Conservation (phyloP, 129 eudicot genomes). For the Kitagawia praeruptora region DNA sequence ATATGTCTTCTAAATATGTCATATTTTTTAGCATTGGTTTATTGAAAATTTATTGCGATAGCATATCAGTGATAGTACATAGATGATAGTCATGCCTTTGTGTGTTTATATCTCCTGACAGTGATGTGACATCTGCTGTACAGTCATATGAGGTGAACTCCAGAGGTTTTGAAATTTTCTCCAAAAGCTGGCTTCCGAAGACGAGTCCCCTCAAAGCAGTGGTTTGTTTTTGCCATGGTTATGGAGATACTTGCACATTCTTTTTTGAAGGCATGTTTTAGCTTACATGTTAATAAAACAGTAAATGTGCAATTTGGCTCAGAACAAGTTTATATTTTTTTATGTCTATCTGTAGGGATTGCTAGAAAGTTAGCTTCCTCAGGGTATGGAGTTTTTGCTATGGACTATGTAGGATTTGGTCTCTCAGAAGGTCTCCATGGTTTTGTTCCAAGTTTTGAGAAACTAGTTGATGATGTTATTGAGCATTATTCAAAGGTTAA, state of each 20-base stretch:
- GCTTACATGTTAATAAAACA: conserved; percentile 10
- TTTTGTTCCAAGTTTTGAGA: conserved; percentile 61
- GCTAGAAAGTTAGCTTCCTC: conserved; percentile 73
- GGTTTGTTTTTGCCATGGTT: conserved; percentile 83
- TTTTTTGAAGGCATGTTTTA: conserved; percentile 75
- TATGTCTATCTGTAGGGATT: conserved; percentile 41
- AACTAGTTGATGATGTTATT: conserved; percentile 59
- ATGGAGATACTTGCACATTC: conserved; percentile 93
- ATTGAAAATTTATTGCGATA: not conserved
- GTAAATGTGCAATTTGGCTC: not conserved
- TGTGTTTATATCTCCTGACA: conserved; percentile 10
- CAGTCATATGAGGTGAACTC: conserved; percentile 83
- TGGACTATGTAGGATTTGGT: conserved; percentile 95
- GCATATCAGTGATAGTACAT: not conserved
- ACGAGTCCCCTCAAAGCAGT: conserved; percentile 64
- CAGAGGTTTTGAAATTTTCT: conserved; percentile 72
- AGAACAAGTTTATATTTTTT: conserved; percentile 11
- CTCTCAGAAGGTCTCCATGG: conserved; percentile 95
- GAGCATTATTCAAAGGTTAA: conserved; percentile 69
- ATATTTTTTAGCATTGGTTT: not conserved
- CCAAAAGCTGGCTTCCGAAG: conserved; percentile 87
- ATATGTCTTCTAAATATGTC: not conserved
- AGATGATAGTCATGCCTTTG: not conserved
- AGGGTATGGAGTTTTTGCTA: conserved; percentile 77
- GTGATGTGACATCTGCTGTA: conserved; percentile 15